Conservation (phyloP, 2,329 filamentous ascomycete species). For the Phaeosphaeriaceae sp. region DNA sequence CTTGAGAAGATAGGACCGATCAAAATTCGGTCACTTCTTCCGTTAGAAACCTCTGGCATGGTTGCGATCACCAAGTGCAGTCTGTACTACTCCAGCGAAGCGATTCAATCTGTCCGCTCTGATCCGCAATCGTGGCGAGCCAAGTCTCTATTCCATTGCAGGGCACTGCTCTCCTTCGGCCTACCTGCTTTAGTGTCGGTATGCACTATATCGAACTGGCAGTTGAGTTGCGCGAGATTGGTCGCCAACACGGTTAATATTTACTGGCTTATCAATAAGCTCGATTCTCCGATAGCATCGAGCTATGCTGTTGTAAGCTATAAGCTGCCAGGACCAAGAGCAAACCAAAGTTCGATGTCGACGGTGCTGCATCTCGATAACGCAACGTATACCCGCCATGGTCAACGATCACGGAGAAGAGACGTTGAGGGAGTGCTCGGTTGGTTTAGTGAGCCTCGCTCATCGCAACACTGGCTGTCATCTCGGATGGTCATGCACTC, state of each 20-base stretch:
- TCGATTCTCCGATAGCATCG: too few species aligned
- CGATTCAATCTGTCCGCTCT: too few species aligned
- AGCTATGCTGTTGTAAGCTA: too few species aligned
- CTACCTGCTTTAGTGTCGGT: background rate
- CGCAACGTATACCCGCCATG: background rate
- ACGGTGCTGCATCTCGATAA: background rate
- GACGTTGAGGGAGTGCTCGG: background rate
- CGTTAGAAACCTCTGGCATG: too few species aligned
- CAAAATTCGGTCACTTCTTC: too few species aligned
- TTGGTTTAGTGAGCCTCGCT: background rate
- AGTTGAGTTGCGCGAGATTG: background rate
- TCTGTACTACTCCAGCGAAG: too few species aligned
- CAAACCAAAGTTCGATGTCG: background rate
- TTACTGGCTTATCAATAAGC: too few species aligned
- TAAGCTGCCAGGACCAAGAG: background rate
- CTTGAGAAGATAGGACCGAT: background rate
- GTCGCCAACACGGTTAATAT: too few species aligned
- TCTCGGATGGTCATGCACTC: background rate
- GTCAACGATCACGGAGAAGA: background rate
- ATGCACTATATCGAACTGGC: background rate
- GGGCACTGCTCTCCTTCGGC: background rate
- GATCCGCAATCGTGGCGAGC: too few species aligned
- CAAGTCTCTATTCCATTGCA: too few species aligned
- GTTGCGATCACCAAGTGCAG: background rate
- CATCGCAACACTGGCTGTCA: background rate